Percentiles rank a stretch among this genome's conserved stretches.
phyloP scores from a whole-genome alignment of 495 filamentous ascomycete species.

The Mytilinidion resinicola region DNA sequence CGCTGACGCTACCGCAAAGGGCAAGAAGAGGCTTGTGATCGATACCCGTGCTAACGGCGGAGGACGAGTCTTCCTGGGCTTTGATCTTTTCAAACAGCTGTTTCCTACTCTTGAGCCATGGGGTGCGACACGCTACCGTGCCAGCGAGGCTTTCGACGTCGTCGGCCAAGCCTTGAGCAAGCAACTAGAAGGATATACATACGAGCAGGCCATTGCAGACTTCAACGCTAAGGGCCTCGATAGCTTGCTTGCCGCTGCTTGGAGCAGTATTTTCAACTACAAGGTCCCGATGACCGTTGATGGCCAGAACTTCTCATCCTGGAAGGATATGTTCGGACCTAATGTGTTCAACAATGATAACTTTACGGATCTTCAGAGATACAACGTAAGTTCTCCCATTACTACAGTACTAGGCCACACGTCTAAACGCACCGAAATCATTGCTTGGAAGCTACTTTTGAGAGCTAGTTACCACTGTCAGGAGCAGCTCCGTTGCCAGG shows the following conservation, averaged over 20 bases:
- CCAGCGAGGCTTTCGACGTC: not conserved
- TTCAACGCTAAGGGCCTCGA: not conserved
- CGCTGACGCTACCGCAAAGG: not conserved
- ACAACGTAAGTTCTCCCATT: not conserved
- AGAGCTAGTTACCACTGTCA: no score
- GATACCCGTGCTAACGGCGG: slow-evolving; percentile 7
- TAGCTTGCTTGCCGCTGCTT: not conserved
- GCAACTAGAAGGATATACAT: slow-evolving; percentile 1
- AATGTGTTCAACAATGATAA: slow-evolving; percentile 7
- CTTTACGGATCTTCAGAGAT: slow-evolving; percentile 2
- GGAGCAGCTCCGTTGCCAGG: no score
- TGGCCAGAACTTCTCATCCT: not conserved
- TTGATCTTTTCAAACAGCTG: slow-evolving; percentile 4
- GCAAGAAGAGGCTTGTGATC: slow-evolving; percentile 7
- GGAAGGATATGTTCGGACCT: not conserved
- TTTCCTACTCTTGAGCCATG: not conserved
- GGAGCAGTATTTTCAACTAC: slow-evolving; percentile 2
- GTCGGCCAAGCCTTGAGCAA: not conserved
- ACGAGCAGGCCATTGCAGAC: not conserved
- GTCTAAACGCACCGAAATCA: no score
- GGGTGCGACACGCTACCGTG: slow-evolving; percentile 1
- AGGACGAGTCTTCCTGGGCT: not conserved
- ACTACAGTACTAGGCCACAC: no score
- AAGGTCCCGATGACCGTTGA: not conserved
- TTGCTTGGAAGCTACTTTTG: no score